Conservation (phyloP, 495 filamentous ascomycete genomes). For the Penicillium maclennaniae region DNA sequence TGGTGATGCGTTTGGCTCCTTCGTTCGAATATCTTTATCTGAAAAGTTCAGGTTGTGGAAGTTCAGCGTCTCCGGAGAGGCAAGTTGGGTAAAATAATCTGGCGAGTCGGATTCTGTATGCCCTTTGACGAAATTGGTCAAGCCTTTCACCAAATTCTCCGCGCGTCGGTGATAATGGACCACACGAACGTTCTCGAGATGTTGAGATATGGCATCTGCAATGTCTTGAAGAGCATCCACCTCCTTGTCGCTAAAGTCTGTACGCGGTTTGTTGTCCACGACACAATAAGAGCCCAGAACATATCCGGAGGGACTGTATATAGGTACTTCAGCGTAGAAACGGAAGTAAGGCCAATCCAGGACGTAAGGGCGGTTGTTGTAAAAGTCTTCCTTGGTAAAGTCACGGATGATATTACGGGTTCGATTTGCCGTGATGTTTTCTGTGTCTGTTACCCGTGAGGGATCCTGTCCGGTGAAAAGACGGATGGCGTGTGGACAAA, state of each 20-base stretch:
- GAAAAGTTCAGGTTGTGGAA: background rate
- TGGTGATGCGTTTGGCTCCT: too few species aligned
- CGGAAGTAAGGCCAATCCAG: slow-evolving; percentile 38
- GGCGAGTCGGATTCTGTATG: slow-evolving; percentile 25
- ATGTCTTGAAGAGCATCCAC: slow-evolving; percentile 29
- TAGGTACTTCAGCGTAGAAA: slow-evolving; percentile 64
- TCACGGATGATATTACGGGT: slow-evolving; percentile 49
- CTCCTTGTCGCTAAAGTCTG: slow-evolving; percentile 27
- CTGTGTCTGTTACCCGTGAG: slow-evolving; percentile 20
- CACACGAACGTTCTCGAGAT: slow-evolving; percentile 32
- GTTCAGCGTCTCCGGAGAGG: too few species aligned
- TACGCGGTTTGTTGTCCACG: slow-evolving; percentile 50
- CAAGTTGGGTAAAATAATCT: slow-evolving; percentile 9
- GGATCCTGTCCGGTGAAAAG: slow-evolving; percentile 26
- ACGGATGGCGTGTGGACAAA: slow-evolving; percentile 47
- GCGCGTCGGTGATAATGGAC: slow-evolving; percentile 24
- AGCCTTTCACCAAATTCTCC: slow-evolving; percentile 28
- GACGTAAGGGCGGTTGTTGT: slow-evolving; percentile 42
- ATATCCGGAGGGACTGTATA: slow-evolving; percentile 54
- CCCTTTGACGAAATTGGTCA: slow-evolving; percentile 31
- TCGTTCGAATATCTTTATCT: background rate
- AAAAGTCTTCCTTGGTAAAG: slow-evolving; percentile 46
- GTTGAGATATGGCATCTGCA: slow-evolving; percentile 27
- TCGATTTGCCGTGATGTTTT: slow-evolving; percentile 25
- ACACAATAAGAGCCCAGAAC: slow-evolving; percentile 61